These are phyloP conservation scores for Medicago ruthenica DNA, from an alignment of 306 rosid genomes.

Conservation along the genomic window DNA sequence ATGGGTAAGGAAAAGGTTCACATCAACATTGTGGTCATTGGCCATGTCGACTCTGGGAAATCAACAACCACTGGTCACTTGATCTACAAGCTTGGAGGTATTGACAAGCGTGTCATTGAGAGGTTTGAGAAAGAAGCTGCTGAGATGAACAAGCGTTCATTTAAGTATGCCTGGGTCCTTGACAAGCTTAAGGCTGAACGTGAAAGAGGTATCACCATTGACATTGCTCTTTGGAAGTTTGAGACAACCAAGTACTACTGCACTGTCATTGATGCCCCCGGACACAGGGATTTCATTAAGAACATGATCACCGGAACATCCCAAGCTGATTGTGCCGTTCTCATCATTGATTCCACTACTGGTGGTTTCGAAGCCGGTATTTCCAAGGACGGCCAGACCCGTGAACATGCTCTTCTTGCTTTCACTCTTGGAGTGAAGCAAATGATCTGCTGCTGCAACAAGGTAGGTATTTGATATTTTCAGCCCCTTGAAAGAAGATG, in stretches of 20 bases:
- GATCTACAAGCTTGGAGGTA: conserved; percentile 94
- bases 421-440: conserved; percentile 94
- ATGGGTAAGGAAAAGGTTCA: conserved; percentile 93
- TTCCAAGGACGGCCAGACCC: conserved; percentile 95
- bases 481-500: too few relatives aligned
- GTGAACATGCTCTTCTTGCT: conserved; percentile 93
- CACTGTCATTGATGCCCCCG: conserved; percentile 93
- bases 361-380: conserved; percentile 96
- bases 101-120: conserved; percentile 94
- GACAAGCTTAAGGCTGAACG: conserved; percentile 98
- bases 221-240: conserved; percentile 88
- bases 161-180: conserved; percentile 95
- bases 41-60: conserved; percentile 93
- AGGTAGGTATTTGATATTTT: conserved; percentile 64
- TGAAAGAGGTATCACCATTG: conserved; percentile 92
- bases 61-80: conserved; percentile 89
- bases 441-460: conserved; percentile 94
- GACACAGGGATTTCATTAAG: conserved; percentile 90
- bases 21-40: conserved; percentile 92
- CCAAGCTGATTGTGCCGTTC: conserved; percentile 90
- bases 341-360: conserved; percentile 85
- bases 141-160: conserved; percentile 95
- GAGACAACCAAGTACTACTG: conserved; percentile 91
- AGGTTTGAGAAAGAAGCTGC: conserved; percentile 94
- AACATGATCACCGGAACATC: conserved; percentile 95